Percentiles rank a stretch among this genome's conserved stretches.
Evolutionary conservation across 108 stramenopile genomes (phyloP).

Genomic region (Skeletonema potamos): DNA sequence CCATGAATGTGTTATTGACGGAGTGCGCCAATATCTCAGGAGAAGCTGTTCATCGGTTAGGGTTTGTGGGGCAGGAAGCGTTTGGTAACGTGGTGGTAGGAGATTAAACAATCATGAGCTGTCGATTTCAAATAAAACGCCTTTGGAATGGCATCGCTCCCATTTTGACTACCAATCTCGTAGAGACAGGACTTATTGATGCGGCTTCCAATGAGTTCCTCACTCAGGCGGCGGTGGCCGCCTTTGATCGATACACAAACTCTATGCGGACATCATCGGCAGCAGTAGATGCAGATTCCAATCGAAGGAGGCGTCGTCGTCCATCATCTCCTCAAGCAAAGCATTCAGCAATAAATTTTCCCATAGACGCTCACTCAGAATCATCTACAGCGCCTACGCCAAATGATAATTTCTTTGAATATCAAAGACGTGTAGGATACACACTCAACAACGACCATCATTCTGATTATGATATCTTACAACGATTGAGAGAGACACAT

Average conservation of each 20-base stretch:
- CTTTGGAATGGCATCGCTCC: slow-evolving; percentile 19
- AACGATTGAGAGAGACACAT: slow-evolving; percentile 10
- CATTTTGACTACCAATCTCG: slow-evolving; percentile 19
- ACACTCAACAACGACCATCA: slow-evolving; percentile 4
- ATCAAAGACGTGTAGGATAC: slow-evolving; percentile 19
- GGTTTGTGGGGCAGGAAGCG: too few species aligned
- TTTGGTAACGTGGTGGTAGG: too few species aligned
- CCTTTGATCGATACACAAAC: slow-evolving; percentile 16
- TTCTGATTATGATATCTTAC: neutral
- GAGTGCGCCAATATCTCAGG: too few species aligned
- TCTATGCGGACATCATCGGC: neutral
- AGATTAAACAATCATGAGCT: neutral
- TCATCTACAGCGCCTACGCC: neutral
- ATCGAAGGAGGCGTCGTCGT: neutral
- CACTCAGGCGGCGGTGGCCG: slow-evolving; percentile 13
- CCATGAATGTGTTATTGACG: too few species aligned
- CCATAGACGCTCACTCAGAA: neutral
- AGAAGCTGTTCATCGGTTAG: too few species aligned
- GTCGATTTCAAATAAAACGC: slow-evolving; percentile 3
- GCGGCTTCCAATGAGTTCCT: slow-evolving; percentile 8
- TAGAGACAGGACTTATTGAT: slow-evolving; percentile 11
- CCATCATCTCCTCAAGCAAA: neutral
- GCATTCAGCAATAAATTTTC: neutral
- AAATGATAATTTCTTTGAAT: slow-evolving; percentile 32
- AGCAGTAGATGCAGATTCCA: slow-evolving; percentile 1